A percentile compares a stretch with the other conserved stretches of the same genome.
Conservation (phyloP, 139 green algal species). For the Chlamydomonas asymmetrica region DNA sequence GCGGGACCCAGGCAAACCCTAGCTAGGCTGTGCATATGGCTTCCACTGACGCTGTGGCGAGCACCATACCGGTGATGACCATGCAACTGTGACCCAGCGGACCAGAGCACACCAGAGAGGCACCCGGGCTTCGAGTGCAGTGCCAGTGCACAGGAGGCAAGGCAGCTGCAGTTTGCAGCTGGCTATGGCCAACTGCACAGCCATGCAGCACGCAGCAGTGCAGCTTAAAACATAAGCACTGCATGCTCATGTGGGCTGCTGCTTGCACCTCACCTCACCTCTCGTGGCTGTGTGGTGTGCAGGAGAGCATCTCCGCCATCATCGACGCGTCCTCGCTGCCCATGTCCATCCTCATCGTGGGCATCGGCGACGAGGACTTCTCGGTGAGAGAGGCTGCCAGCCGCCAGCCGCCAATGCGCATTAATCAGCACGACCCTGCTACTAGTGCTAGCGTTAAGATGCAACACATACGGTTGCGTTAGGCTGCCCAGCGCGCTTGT, state of each 20-base stretch:
- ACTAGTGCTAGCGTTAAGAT: neutral
- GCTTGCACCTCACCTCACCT: neutral
- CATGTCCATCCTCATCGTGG: constrained; percentile 61
- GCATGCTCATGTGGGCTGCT: neutral
- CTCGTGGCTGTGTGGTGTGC: neutral
- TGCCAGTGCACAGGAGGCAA: too few relatives aligned
- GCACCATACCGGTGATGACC: too few relatives aligned
- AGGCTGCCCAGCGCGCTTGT: too few relatives aligned
- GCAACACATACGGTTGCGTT: neutral
- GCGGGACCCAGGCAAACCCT: too few relatives aligned
- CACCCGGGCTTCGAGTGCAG: too few relatives aligned
- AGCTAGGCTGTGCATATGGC: too few relatives aligned
- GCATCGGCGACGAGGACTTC: constrained; percentile 54
- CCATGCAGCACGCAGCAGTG: neutral
- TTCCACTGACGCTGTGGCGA: too few relatives aligned
- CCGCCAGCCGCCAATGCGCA: too few relatives aligned
- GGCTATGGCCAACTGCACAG: neutral
- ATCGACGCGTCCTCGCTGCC: constrained; percentile 49
- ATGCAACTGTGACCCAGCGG: too few relatives aligned
- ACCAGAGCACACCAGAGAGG: too few relatives aligned
- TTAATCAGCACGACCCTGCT: constrained; percentile 9
- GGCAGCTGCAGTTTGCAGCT: neutral
- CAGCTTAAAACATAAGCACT: neutral
- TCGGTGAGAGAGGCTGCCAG: constrained; percentile 41
- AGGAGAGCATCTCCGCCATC: constrained; percentile 36